These are phyloP conservation scores for Syncephalastrum contaminatum DNA, from an alignment of 371 early-diverging fungal genomes.

Conservation along the genomic window DNA sequence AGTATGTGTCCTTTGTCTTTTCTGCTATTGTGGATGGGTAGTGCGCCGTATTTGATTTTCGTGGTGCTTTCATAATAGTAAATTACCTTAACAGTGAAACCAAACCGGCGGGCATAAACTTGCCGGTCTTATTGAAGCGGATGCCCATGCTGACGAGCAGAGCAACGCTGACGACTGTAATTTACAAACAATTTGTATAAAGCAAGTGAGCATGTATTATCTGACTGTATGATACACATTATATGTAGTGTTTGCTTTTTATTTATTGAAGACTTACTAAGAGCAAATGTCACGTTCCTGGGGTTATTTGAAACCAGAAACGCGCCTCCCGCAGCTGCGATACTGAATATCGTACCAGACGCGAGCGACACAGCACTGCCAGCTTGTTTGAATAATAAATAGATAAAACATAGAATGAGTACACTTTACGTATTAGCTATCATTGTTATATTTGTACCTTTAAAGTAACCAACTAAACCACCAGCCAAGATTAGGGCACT, in stretches of 20 bases:
- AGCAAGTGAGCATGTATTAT: not conserved
- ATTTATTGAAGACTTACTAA: conserved; percentile 28
- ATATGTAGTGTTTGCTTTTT: not conserved
- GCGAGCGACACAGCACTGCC: conserved; percentile 48
- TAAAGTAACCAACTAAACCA: conserved; percentile 45
- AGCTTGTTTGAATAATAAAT: conserved; percentile 21
- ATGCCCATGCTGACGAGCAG: conserved; percentile 59
- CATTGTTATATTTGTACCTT: conserved; percentile 25
- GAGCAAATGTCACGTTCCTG: conserved; percentile 39
- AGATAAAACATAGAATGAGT: not conserved
- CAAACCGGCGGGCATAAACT: conserved; percentile 67
- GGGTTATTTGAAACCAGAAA: conserved; percentile 42
- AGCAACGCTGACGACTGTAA: conserved; percentile 36
- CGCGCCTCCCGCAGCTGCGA: conserved; percentile 39
- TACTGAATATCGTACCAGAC: conserved; percentile 44
- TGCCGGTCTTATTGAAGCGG: conserved; percentile 52
- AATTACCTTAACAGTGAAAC: conserved; percentile 49
- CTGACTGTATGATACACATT: not conserved
- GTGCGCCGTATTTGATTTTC: too few species aligned
- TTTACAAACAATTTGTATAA: not conserved
- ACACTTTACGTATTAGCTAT: conserved; percentile 1
- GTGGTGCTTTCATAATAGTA: too few species aligned
- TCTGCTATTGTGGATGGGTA: too few species aligned
- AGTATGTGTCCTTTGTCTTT: not conserved
- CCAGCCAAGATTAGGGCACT: conserved; percentile 34